Evolutionary conservation across 1,284 basidiomycete species (phyloP).

Genomic region (Microbotryum scabiosae): DNA sequence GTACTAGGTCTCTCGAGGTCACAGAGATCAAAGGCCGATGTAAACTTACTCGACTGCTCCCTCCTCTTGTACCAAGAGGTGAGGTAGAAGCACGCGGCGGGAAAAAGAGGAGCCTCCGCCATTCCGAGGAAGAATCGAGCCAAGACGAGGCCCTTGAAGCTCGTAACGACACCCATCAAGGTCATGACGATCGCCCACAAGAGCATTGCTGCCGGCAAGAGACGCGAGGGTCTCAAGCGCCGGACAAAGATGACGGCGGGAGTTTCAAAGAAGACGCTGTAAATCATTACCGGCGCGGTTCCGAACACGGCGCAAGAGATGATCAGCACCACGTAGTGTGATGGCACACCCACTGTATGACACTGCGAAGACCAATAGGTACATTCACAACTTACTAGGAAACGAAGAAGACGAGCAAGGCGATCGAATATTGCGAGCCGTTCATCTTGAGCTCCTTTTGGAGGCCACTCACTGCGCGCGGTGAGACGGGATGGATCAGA

Average conservation of each 20-base stretch:
- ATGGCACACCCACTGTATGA: no score
- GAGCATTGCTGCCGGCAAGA: constrained; percentile 32
- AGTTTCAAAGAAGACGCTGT: constrained; percentile 3
- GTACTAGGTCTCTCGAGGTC: no score
- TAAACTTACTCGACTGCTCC: neutral
- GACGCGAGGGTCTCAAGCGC: constrained; percentile 34
- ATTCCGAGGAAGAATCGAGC: constrained; percentile 41
- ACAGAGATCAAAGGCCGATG: no score
- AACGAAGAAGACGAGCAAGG: constrained; percentile 33
- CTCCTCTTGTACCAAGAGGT: constrained; percentile 3
- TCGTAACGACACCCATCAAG: constrained; percentile 42
- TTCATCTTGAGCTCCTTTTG: constrained; percentile 40
- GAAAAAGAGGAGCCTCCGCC: constrained; percentile 38
- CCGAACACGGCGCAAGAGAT: neutral
- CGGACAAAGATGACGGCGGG: neutral
- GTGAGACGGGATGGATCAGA: neutral
- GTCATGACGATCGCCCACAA: constrained; percentile 40
- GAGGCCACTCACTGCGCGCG: constrained; percentile 36
- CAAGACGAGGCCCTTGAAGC: constrained; percentile 41
- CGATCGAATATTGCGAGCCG: constrained; percentile 22
- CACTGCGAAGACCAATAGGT: no score
- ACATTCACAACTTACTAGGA: no score
- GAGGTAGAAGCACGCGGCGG: neutral
- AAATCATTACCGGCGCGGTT: no score
- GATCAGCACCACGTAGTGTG: neutral